phyloP scores from a whole-genome alignment of 371 early-diverging fungal genomes.

The Haplosporangium sp. region DNA sequence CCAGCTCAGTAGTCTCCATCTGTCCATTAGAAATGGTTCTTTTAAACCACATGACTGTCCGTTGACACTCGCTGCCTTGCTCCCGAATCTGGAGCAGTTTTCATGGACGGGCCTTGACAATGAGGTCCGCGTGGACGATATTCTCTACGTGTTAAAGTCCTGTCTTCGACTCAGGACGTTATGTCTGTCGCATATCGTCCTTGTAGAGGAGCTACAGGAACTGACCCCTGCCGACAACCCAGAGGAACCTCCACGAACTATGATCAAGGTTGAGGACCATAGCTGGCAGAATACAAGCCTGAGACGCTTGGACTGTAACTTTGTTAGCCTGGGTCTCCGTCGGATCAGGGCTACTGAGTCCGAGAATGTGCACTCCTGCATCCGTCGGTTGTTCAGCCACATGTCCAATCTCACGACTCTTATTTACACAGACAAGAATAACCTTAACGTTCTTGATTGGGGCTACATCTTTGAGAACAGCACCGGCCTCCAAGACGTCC shows the following conservation, averaged over 20 bases:
- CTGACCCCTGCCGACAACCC: background rate
- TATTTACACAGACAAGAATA: background rate
- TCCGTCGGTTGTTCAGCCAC: conserved; percentile 8
- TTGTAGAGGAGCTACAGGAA: conserved; percentile 1
- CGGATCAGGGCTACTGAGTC: background rate
- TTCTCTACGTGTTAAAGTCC: conserved; percentile 8
- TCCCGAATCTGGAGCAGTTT: conserved; percentile 12
- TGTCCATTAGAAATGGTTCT: background rate
- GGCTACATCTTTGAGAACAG: conserved; percentile 4
- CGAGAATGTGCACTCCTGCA: background rate
- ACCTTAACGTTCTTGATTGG: conserved; percentile 1
- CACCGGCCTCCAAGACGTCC: background rate
- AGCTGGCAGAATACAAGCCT: conserved; percentile 2
- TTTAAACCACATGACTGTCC: background rate
- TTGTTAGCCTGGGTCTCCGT: background rate
- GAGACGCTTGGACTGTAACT: background rate
- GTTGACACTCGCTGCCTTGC: background rate
- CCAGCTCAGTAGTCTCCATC: conserved; percentile 1
- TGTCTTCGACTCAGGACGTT: conserved; percentile 5
- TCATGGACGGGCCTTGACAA: background rate
- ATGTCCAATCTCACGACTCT: conserved; percentile 6
- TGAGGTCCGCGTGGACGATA: conserved; percentile 3
- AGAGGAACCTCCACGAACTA: background rate
- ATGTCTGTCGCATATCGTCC: background rate
- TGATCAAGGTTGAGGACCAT: conserved; percentile 5